Percentiles rank a stretch among this genome's conserved stretches.
Conservation (phyloP, 345 rosid species). For the Hirschfeldia incana region DNA sequence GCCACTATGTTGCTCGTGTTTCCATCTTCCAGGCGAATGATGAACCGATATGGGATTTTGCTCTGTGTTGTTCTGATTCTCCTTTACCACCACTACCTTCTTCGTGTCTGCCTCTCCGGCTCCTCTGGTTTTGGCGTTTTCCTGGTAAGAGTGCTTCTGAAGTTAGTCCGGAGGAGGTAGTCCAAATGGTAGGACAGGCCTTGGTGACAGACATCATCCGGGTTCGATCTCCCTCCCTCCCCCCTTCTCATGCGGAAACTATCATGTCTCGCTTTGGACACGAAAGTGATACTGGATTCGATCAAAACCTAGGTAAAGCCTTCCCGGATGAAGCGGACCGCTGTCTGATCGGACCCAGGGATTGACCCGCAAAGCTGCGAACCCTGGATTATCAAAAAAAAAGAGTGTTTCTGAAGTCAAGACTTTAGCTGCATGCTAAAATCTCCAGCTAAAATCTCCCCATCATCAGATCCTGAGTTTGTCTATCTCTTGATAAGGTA, state of each 20-base stretch:
- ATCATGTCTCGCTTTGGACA: too few relatives aligned
- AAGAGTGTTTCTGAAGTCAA: slow-evolving; percentile 66
- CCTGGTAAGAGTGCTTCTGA: slow-evolving; percentile 55
- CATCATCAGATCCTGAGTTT: slow-evolving; percentile 78
- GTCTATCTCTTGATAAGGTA: slow-evolving; percentile 52
- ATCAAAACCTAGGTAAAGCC: too few relatives aligned
- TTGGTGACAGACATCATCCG: too few relatives aligned
- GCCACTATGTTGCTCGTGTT: slow-evolving; percentile 15
- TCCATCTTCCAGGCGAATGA: slow-evolving; percentile 43
- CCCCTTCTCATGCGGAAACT: too few relatives aligned
- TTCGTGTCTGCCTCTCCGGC: slow-evolving; percentile 20
- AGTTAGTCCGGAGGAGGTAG: slow-evolving; percentile 20
- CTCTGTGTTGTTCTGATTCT: background rate
- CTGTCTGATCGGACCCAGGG: too few relatives aligned
- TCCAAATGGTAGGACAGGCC: too few relatives aligned
- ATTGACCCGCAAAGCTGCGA: too few relatives aligned
- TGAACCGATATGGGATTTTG: slow-evolving; percentile 36
- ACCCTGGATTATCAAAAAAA: too few relatives aligned
- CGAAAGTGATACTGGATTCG: too few relatives aligned
- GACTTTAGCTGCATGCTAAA: slow-evolving; percentile 88
- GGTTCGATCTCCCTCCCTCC: too few relatives aligned
- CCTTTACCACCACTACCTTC: slow-evolving; percentile 5
- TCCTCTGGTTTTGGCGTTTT: slow-evolving; percentile 50
- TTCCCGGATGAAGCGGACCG: too few relatives aligned
- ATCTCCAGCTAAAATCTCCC: slow-evolving; percentile 80